Evolutionary conservation across 1,284 basidiomycete species (phyloP).

Genomic region (Vanrija sp.): DNA sequence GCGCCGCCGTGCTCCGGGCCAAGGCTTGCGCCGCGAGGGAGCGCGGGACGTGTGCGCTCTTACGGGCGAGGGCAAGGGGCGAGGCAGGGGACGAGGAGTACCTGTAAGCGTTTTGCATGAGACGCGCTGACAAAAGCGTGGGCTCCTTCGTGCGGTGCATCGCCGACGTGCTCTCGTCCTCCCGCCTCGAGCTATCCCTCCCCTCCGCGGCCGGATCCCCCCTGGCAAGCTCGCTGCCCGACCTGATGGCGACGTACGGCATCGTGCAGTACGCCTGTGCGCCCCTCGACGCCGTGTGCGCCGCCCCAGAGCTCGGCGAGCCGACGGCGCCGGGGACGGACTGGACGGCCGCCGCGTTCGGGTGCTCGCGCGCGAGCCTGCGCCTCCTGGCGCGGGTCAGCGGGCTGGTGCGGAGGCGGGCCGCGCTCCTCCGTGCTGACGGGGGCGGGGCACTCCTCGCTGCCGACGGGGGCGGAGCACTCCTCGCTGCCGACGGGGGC

Average conservation of each 20-base stretch:
- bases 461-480: not conserved
- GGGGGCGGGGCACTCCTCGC: no score
- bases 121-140: slow-evolving; percentile 3
- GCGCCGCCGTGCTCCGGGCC: slow-evolving; percentile 12
- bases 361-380: slow-evolving; percentile 15
- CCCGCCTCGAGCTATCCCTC: slow-evolving; percentile 5
- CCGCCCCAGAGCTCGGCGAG: slow-evolving; percentile 1
- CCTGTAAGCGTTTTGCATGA: slow-evolving; percentile 1
- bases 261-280: slow-evolving; percentile 11
- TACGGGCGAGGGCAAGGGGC: slow-evolving; percentile 1
- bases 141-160: slow-evolving; percentile 22
- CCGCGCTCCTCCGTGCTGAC: slow-evolving; percentile 3
- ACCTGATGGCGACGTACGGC: slow-evolving; percentile 19
- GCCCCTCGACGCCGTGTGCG: not conserved
- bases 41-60: not conserved
- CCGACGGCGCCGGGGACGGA: slow-evolving; percentile 6
- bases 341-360: slow-evolving; percentile 22
- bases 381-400: slow-evolving; percentile 13
- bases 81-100: slow-evolving; percentile 22
- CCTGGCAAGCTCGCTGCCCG: slow-evolving; percentile 9
- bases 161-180: slow-evolving; percentile 19
- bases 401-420: slow-evolving; percentile 12
- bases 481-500: not conserved
- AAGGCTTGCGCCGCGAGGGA: slow-evolving; percentile 6
- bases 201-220: slow-evolving; percentile 4